Evolutionary conservation across 257 asterid genomes (phyloP).

Genomic region (Scutellaria baicalensis): DNA sequence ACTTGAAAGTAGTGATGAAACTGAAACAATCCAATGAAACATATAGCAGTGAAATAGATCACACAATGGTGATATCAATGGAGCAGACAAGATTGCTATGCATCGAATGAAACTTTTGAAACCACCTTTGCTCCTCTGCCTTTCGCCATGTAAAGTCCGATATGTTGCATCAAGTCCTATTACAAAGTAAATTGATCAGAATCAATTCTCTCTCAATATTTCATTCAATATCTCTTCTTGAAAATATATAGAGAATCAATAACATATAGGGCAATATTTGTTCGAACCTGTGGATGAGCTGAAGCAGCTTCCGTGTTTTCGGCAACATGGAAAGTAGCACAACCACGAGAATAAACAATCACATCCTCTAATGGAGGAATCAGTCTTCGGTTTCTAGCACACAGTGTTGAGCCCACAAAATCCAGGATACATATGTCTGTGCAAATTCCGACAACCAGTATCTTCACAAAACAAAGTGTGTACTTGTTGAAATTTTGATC

Average conservation of each 20-base stretch:
- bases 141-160: conserved; percentile 81
- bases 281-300: conserved; percentile 88
- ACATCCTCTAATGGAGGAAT: conserved; percentile 70
- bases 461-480: conserved; percentile 25
- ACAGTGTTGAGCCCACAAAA: conserved; percentile 66
- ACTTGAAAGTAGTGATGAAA: too few relatives aligned
- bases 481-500: too few relatives aligned
- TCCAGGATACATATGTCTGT: conserved; percentile 87
- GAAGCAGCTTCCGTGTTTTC: conserved; percentile 53
- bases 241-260: background rate
- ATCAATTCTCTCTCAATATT: too few relatives aligned
- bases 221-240: background rate
- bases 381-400: conserved; percentile 69
- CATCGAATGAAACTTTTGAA: conserved; percentile 45
- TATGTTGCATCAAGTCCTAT: conserved; percentile 78
- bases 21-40: too few relatives aligned
- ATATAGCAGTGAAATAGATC: too few relatives aligned
- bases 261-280: background rate
- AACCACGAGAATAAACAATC: conserved; percentile 70
- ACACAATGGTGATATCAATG: background rate
- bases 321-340: conserved; percentile 72
- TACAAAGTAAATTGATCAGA: too few relatives aligned
- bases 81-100: conserved; percentile 4
- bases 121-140: conserved; percentile 86
- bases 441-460: conserved; percentile 85